Conservation (phyloP, 352 stramenopile genomes). For the Globisporangium canariense region DNA sequence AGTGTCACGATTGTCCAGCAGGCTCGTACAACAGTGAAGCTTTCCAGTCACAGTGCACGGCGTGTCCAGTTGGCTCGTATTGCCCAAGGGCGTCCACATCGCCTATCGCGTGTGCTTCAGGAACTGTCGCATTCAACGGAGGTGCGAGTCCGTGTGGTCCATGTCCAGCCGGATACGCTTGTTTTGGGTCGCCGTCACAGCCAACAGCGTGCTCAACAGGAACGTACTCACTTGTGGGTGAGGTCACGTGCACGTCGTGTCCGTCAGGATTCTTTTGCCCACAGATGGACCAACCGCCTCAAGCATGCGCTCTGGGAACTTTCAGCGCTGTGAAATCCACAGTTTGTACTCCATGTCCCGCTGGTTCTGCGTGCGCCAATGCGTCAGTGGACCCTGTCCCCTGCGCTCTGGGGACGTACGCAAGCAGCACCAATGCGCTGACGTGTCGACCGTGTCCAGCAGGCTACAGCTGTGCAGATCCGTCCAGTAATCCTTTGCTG, state of each 20-base stretch:
- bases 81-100: constrained; percentile 30
- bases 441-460: constrained; percentile 39
- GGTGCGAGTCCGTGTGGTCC: constrained; percentile 27
- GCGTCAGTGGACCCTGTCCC: constrained; percentile 1
- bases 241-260: constrained; percentile 28
- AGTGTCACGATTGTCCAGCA: constrained; percentile 46
- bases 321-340: constrained; percentile 20
- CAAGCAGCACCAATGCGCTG: constrained; percentile 8
- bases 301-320: constrained; percentile 14
- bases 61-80: constrained; percentile 48
- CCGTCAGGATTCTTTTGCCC: constrained; percentile 32
- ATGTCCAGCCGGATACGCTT: constrained; percentile 61
- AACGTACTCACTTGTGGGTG: constrained; percentile 17
- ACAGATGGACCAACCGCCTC: constrained; percentile 6
- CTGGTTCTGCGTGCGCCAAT: constrained; percentile 46
- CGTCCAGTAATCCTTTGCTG: constrained; percentile 25
- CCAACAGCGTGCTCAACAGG: constrained; percentile 18
- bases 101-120: constrained; percentile 29
- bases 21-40: constrained; percentile 33
- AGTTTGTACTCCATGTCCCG: constrained; percentile 32
- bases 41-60: constrained; percentile 28
- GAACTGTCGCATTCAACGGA: constrained; percentile 29
- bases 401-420: constrained; percentile 1
- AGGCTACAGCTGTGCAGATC: constrained; percentile 54
- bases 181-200: neutral